Conservation (phyloP, 2,329 filamentous ascomycete genomes). For the Kalmusia sp. region DNA sequence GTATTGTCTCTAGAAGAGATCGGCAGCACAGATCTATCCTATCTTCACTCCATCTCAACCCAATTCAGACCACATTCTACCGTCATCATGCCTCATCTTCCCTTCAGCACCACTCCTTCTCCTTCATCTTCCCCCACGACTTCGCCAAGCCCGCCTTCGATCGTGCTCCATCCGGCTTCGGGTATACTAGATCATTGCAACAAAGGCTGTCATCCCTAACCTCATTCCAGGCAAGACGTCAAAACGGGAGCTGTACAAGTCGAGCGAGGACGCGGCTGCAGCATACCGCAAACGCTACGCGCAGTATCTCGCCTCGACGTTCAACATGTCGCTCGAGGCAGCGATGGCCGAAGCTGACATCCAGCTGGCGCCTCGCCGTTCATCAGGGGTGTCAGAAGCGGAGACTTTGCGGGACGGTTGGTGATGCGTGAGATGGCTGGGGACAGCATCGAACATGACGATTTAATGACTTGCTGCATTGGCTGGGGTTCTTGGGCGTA, state of each 20-base stretch:
- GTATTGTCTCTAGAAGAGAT: conserved; percentile 32
- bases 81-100: conserved; percentile 47
- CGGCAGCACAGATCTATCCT: conserved; percentile 40
- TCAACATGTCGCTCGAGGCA: conserved; percentile 49
- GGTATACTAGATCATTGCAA: conserved; percentile 49
- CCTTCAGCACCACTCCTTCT: conserved; percentile 44
- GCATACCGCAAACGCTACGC: conserved; percentile 47
- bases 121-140: conserved; percentile 42
- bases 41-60: conserved; percentile 4
- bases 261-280: conserved; percentile 38
- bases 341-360: conserved; percentile 46
- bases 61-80: conserved; percentile 10
- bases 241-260: conserved; percentile 44
- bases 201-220: conserved; percentile 45
- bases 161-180: conserved; percentile 49
- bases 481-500: conserved; percentile 20
- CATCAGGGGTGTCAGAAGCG: conserved; percentile 44
- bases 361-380: conserved; percentile 43
- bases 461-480: conserved; percentile 28
- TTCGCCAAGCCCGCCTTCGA: conserved; percentile 41
- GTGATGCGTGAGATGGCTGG: conserved; percentile 13
- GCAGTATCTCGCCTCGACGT: conserved; percentile 48
- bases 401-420: conserved; percentile 41
- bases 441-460: conserved; percentile 15
- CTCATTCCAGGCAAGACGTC: conserved; percentile 37